These are phyloP conservation scores for Eleusine coracana DNA, from an alignment of 176 grass and related monocot genomes.

Conservation along the genomic window DNA sequence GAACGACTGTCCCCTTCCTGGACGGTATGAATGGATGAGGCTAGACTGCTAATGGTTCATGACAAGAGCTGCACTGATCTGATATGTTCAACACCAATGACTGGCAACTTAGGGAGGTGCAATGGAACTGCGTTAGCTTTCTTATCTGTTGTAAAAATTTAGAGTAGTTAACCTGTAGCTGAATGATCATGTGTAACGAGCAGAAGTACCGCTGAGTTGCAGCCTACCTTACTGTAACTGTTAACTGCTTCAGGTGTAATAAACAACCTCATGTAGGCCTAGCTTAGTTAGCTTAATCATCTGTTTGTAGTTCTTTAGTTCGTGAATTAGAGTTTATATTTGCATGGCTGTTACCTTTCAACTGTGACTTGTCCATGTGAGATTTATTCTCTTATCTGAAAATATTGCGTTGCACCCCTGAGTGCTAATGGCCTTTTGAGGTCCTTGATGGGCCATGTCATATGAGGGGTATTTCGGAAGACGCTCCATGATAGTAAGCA, in stretches of 20 bases:
- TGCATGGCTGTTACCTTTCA: slow-evolving; percentile 1
- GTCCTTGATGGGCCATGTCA: neutral
- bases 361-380: neutral
- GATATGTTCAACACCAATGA: slow-evolving; percentile 26
- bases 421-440: neutral
- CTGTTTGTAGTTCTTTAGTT: slow-evolving; percentile 17
- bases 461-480: neutral
- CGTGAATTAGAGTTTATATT: slow-evolving; percentile 39
- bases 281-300: slow-evolving; percentile 22
- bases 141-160: slow-evolving; percentile 58
- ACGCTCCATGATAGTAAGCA: neutral
- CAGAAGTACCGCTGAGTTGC: slow-evolving; percentile 27
- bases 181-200: slow-evolving; percentile 39
- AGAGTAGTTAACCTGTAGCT: slow-evolving; percentile 49
- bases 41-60: slow-evolving; percentile 51
- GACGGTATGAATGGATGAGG: slow-evolving; percentile 64
- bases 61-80: slow-evolving; percentile 31
- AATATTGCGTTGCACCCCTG: neutral
- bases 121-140: slow-evolving; percentile 40
- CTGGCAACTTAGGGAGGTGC: neutral
- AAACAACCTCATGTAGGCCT: slow-evolving; percentile 28
- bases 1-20: slow-evolving; percentile 56
- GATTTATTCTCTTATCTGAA: neutral
- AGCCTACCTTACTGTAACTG: slow-evolving; percentile 42
- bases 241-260: slow-evolving; percentile 49